Evolutionary conservation across 306 rosid species (phyloP), one percentile per base, ranked within the genome.

Genomic region (Fragaria vesca): DNA sequence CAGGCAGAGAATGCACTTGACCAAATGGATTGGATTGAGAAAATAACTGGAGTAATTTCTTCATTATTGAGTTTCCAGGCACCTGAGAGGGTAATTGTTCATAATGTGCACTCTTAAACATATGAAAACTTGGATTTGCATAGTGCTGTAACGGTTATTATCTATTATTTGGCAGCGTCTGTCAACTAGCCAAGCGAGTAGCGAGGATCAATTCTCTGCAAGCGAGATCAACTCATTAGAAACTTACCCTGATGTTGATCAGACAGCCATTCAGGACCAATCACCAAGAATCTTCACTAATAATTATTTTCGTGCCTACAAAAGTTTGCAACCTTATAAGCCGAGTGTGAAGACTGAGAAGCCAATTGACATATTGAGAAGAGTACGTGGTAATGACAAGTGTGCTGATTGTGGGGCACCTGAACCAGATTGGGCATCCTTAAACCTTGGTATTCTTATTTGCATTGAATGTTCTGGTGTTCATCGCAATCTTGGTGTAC

Each of bases 401-500:
- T 92, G 97, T 81, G 97, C 95, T 66, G 96, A 92, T 82, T 92
- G 97, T 80, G 96, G 96, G 69, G 89, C 91, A 45, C 89, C 96
- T 71, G 97, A 88, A 71, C 97, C 97, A 72, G 92, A 92, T 52
- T 92, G 97, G 96, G 97, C 96, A 76, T 92, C 97, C 76, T 79
- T 92, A 77, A 92, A 92, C 88, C 95, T 92, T 10, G 96, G 97
- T 48, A 84, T 90, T 81, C 90, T 92, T 73, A 65, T 92, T 80
- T 92, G 97, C 85, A 92, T 90, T 16, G 93, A 92, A 84, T 92
- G 97, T 71, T 92, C 97, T 38, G 97, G 95, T 69, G 79, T 92
- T 83, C 97, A 90, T 81, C 95, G 97, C 67, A 92, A 92, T 82
- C 97, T 92, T 69, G 97, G 97, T 73, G 97, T 92, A 74, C 97